phyloP scores from a whole-genome alignment of 441 rosid genomes.

The Pelargonium hybrid region DNA sequence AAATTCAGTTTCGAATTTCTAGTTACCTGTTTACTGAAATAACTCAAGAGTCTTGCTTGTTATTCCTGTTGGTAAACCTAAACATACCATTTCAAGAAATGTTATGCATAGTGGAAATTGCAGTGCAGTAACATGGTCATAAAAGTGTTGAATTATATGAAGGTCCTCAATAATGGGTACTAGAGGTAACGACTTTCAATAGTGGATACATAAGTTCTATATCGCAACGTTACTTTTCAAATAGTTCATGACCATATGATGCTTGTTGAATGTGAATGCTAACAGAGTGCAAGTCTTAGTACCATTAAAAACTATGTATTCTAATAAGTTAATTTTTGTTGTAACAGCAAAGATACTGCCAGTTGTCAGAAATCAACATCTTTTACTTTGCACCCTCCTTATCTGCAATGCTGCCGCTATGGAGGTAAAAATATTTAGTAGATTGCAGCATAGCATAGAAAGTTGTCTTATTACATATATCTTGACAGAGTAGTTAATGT shows the following conservation, averaged over 20 bases:
- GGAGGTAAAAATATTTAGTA: conserved; percentile 42
- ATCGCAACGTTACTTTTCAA: not conserved
- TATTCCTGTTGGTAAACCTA: no score
- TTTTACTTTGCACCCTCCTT: conserved; percentile 56
- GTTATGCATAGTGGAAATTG: no score
- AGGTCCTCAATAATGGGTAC: not conserved
- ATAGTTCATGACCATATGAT: not conserved
- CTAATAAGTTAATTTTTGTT: conserved; percentile 1
- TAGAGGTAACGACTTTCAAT: not conserved
- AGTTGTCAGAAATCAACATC: conserved; percentile 54
- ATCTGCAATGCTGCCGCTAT: conserved; percentile 70
- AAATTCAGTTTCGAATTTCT: no score
- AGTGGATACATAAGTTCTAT: not conserved
- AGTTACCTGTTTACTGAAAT: no score
- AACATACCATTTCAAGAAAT: no score
- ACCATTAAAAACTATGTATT: not conserved
- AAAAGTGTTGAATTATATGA: not conserved
- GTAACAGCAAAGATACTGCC: conserved; percentile 57
- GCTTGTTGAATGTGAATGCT: not conserved
- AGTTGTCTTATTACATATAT: not conserved
- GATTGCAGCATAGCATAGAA: not conserved
- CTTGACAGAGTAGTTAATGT: not conserved
- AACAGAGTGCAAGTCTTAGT: not conserved
- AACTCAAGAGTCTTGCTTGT: no score
- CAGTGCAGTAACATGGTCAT: no score